phyloP scores from a whole-genome alignment of 306 rosid species.

The Cyamopsis tetragonoloba region DNA sequence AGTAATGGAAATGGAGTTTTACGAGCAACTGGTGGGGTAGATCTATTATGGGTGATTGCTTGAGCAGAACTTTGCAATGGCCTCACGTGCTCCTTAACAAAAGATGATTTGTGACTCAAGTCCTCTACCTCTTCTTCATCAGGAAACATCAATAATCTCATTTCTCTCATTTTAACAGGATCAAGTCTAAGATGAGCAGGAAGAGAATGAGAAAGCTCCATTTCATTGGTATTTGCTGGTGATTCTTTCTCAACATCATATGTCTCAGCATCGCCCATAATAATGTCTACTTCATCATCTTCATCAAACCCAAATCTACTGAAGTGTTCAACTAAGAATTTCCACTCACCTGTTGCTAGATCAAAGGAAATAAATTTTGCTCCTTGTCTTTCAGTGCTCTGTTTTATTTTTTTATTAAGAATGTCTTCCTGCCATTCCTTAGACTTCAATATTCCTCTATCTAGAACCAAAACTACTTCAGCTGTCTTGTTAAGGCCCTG shows the following conservation, averaged over 20 bases:
- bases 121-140: constrained; percentile 53
- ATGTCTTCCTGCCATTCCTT: constrained; percentile 32
- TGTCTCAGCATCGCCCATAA: constrained; percentile 57
- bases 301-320: constrained; percentile 92
- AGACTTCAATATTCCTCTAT: constrained; percentile 26
- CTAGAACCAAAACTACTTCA: constrained; percentile 77
- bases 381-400: constrained; percentile 54
- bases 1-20: constrained; percentile 87
- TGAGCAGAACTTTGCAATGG: constrained; percentile 52
- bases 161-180: constrained; percentile 84
- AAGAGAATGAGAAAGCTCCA: constrained; percentile 81
- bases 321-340: constrained; percentile 76
- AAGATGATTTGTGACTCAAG: constrained; percentile 35
- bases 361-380: constrained; percentile 77
- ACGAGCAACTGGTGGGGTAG: constrained; percentile 57
- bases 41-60: constrained; percentile 36
- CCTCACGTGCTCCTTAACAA: constrained; percentile 47
- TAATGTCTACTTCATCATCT: constrained; percentile 78
- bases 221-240: constrained; percentile 35
- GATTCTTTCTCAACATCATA: constrained; percentile 54
- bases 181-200: constrained; percentile 97
- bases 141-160: constrained; percentile 87
- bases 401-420: constrained; percentile 50
- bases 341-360: constrained; percentile 66
- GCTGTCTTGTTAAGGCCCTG: constrained; percentile 87